Evolutionary conservation across 2,329 filamentous ascomycete genomes (phyloP), one percentile per base, ranked within the genome.

Genomic region (Phaeosphaeriaceae sp.): DNA sequence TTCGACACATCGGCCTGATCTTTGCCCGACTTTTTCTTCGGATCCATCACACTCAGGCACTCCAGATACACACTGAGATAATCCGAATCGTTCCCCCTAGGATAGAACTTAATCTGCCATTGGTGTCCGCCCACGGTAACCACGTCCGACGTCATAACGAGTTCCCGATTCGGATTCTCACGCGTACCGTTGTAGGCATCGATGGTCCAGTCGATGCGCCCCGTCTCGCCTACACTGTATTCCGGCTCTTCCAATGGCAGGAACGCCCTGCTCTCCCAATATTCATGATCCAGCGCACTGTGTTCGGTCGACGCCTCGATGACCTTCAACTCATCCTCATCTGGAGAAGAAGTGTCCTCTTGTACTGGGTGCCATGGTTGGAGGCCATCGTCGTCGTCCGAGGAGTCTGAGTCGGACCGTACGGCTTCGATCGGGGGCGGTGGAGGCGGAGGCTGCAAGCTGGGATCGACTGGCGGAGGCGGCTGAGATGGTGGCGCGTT

Each of bases 31-130:
- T 66, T 63, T 46, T 66, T 61, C 47, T 68, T 67, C 21, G 57
- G 46, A 20, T 67, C 53, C 41, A 65, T 56, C 11, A 85, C 82
- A 19, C 79, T 81, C n/a, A 86, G 83, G 68, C 85, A 88, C 69
- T 88, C 86, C 36, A 89, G 76, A 64, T 88, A 89, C 22, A 88
- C 79, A 62, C 86, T 88, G 52, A 88, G 70, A 31, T 84, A 84
- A 41, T 83, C 81, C 2, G 84, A 82, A 62, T 84, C 83, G 66
- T 88, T 87, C 20, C 87, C 87, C 46, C 82, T 82, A 2, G 87
- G 87, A 63, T 86, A 88, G 69, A 88, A 86, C 71, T 89, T 89
- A 77, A 89, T 85, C 54, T 84, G 86, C 86, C 86, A 89, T 69
- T 88, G 86, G 60, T 85, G 83, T 20, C 85, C 86, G 20, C 85